These are phyloP conservation scores for Monascus purpureus DNA, from an alignment of 495 filamentous ascomycete genomes.

Conservation along the genomic window DNA sequence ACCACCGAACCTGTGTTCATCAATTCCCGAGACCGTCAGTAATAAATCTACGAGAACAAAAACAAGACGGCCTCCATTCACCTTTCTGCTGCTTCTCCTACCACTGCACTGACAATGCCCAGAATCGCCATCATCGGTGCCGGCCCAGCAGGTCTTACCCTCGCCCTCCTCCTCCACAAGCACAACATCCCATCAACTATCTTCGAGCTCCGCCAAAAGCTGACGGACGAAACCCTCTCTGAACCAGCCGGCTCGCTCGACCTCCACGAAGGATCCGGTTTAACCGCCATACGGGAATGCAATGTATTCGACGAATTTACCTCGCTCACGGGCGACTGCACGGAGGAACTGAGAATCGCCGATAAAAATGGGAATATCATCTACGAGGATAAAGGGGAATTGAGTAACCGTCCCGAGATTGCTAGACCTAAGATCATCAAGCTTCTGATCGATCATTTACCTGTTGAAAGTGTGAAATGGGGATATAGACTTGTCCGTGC, in stretches of 20 bases:
- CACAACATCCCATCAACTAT: conserved; percentile 32
- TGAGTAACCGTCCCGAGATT: conserved; percentile 34
- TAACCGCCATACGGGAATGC: conserved; percentile 36
- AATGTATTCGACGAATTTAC: conserved; percentile 36
- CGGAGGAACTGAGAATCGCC: conserved; percentile 18
- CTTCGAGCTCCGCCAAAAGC: conserved; percentile 37
- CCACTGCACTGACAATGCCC: too few species aligned
- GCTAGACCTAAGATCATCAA: conserved; percentile 17
- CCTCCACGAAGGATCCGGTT: conserved; percentile 36
- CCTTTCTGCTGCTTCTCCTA: too few species aligned
- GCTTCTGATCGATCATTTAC: conserved; percentile 24
- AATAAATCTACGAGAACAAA: too few species aligned
- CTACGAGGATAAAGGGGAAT: conserved; percentile 9
- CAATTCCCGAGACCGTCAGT: too few species aligned
- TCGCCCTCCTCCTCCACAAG: conserved; percentile 39
- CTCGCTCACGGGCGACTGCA: conserved; percentile 15
- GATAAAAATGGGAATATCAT: conserved; percentile 26
- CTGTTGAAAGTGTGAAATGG: conserved; percentile 30
- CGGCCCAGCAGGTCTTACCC: conserved; percentile 42
- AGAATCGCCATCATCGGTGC: conserved; percentile 43
- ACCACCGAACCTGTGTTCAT: too few species aligned
- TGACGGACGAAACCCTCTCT: conserved; percentile 6
- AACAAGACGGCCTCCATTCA: too few species aligned
- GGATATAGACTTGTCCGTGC: conserved; percentile 17
- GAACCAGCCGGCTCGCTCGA: conserved; percentile 44